Base-by-base conservation (phyloP, 495 filamentous ascomycete genomes). In the Penicillium diatomitis region DNA sequence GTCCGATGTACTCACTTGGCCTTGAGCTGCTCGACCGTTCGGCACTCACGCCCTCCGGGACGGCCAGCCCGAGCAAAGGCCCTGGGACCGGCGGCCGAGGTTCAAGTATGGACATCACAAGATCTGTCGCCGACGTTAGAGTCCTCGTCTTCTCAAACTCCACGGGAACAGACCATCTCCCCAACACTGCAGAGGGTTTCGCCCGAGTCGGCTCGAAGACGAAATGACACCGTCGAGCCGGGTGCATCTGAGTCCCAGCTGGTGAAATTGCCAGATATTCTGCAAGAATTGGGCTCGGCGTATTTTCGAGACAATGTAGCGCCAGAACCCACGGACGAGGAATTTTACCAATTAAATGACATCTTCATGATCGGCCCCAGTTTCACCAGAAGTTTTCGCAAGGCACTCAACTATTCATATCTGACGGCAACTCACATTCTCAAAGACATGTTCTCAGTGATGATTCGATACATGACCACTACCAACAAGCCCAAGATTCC, bases 281-380 rank as follows among this genome's bases (percentile, higher is more conserved):
- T 44, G 7, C 41, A 44, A 10, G 41, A 44, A 8, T 12, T 44
- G 12, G 41, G 41, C 2, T 2, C 4, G 3, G 34, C 32, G 8
- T 20, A 46, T 9, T 27, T 27, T 9, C 12, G 7, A 29, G 8
- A 3, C 4, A 36, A 32, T 3, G 8, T 34, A 8, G 44, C 34
- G 20, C 44, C 34, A 30, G 34, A 35, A 5, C 44, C 44, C 5
- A 37, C 44, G 7, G 34, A 37, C 8, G 32, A 37, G 27, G 44
- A 46, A n/a, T 46, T 46, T 3, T 46, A 46, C 31, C 12, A 11
- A 7, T 37, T 46, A 6, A 35, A 37, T 11, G 34, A 46, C 33
- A 46, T 46, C 34, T 46, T 46, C 44, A 46, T 46, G 44, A 46
- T 46, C 31, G 44, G 44, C 7, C 44, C 44, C 27, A 46, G 9